Evolutionary conservation across 306 rosid genomes (phyloP).

Genomic region (Rosa chinensis): DNA sequence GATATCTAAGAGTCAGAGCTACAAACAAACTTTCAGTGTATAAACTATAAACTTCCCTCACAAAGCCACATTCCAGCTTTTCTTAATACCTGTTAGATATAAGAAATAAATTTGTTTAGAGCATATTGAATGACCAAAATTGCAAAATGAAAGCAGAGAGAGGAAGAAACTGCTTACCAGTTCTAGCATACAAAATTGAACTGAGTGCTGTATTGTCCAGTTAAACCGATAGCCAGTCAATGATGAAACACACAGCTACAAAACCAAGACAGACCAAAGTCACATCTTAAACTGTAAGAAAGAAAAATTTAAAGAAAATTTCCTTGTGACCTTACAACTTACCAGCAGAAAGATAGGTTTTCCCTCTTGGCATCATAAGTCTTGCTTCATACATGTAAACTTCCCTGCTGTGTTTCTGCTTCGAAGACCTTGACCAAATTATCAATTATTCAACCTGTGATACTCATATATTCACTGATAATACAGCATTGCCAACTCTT

Average conservation of each 20-base stretch:
- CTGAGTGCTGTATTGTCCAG: background rate
- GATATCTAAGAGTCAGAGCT: conserved; percentile 4
- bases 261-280: conserved; percentile 14
- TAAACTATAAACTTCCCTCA: background rate
- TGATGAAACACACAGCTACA: background rate
- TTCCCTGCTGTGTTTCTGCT: conserved; percentile 19
- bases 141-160: background rate
- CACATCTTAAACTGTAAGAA: background rate
- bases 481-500: background rate
- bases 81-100: background rate
- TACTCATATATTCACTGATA: conserved; percentile 7
- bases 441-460: conserved; percentile 17
- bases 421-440: conserved; percentile 24
- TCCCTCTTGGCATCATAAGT: conserved; percentile 4
- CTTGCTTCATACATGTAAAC: conserved; percentile 2
- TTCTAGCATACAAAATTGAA: background rate
- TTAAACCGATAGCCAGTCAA: background rate
- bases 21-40: background rate
- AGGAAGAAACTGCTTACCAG: background rate
- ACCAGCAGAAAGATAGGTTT: conserved; percentile 4
- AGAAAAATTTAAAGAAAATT: background rate
- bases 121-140: background rate
- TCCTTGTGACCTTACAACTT: conserved; percentile 14
- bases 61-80: background rate
- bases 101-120: background rate